Base-by-base conservation (phyloP, 2,329 filamentous ascomycete species). In the Epicoccum sorghinum region DNA sequence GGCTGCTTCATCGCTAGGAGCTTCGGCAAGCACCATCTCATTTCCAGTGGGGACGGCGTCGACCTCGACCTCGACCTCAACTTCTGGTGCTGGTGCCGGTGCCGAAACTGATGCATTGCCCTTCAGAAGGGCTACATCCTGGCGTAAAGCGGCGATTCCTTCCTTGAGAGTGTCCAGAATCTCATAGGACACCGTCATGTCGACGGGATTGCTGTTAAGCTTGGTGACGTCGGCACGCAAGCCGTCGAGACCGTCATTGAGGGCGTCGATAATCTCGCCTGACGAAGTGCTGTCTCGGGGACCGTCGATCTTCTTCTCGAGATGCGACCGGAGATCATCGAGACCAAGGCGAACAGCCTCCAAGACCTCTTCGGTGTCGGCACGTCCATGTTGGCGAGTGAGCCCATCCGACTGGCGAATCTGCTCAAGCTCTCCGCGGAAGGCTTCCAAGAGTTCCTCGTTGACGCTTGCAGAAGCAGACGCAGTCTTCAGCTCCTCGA, bases 81-180 rank as follows among this genome's bases (percentile, higher is more conserved):
- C 71, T 6, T 52, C 32, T 33, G 12, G 41, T 12, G 41, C 22
- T 22, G 30, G 38, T 6, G 37, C 30, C 8, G 13, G 14, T 36
- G 73, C 72, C 57, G 69, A 76, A 10, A 18, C 14, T 9, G 30
- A 18, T 10, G 38, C 14, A 23, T 47, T 37, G n/a, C 47, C 43
- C n/a, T 89, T 89, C 35, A 97, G 80, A 18, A 82, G 82, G 52
- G 92, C 89, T 60, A 97, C 90, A 43, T 97, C 93, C 2, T 84
- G 82, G 47, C 87, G 87, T 13, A 98, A 82, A 35, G 83, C 83
- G 38, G 89, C 86, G 7, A 98, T 79, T 0, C 92, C 93, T n/a
- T 87, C 83, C 71, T 89, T 96, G 51, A 98, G 82, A 0, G 90
- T 91, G 55, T 96, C 90, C 1, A 97, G 81, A 47, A 97, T 93